These are phyloP conservation scores for Dicorynia guianensis DNA, from an alignment of 306 rosid species.

Conservation along the genomic window DNA sequence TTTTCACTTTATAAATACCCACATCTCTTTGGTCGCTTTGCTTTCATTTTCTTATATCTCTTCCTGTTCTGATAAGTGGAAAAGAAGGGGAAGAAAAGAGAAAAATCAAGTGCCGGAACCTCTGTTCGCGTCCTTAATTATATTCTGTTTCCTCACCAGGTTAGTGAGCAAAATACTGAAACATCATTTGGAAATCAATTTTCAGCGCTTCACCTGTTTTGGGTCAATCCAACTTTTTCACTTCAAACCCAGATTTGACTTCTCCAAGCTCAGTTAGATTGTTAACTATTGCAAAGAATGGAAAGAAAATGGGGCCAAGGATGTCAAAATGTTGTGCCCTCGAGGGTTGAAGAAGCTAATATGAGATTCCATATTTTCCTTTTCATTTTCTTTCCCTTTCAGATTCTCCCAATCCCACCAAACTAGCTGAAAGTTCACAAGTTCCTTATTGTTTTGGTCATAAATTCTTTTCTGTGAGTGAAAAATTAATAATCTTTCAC, in stretches of 20 bases:
- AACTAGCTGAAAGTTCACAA: slow-evolving; percentile 19
- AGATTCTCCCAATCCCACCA: slow-evolving; percentile 38
- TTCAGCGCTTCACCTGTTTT: slow-evolving; percentile 62
- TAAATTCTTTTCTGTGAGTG: not conserved
- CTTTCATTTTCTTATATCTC: slow-evolving; percentile 68
- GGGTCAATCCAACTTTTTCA: slow-evolving; percentile 47
- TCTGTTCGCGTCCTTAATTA: slow-evolving; percentile 57
- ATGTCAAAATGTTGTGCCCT: slow-evolving; percentile 33
- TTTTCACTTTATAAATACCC: slow-evolving; percentile 74
- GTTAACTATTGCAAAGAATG: slow-evolving; percentile 31
- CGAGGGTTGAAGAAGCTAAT: slow-evolving; percentile 12
- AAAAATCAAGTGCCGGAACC: slow-evolving; percentile 56
- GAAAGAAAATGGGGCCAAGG: slow-evolving; percentile 31
- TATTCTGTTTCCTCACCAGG: slow-evolving; percentile 67
- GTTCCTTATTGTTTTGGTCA: not conserved
- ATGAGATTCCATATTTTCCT: slow-evolving; percentile 22
- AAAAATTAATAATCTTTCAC: slow-evolving; percentile 28
- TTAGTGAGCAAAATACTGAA: slow-evolving; percentile 60
- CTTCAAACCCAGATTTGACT: slow-evolving; percentile 52
- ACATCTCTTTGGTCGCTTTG: slow-evolving; percentile 52
- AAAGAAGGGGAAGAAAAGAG: slow-evolving; percentile 28
- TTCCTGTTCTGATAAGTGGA: slow-evolving; percentile 48
- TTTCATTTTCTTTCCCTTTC: not conserved
- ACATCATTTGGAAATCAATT: slow-evolving; percentile 48
- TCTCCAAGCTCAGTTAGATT: slow-evolving; percentile 36